Evolutionary conservation across 169 alveolate genomes (phyloP).

Genomic region (Plasmodium adleri): DNA sequence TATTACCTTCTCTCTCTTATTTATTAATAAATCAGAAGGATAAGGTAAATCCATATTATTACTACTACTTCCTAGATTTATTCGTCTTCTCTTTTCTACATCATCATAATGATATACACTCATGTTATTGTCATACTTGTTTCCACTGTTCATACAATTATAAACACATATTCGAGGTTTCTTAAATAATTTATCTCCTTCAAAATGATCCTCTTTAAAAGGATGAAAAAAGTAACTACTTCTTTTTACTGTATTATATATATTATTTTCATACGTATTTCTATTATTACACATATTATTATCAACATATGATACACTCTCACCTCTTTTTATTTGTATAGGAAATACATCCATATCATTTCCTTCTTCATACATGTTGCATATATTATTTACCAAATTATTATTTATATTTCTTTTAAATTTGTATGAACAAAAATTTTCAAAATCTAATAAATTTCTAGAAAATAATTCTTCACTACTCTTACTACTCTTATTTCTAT

Average conservation of each 20-base stretch:
- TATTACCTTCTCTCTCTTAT: slow-evolving; percentile 56
- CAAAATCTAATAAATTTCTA: slow-evolving; percentile 16
- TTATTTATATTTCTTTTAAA: slow-evolving; percentile 42
- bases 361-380: slow-evolving; percentile 28
- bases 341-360: neutral
- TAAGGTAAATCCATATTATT: slow-evolving; percentile 12
- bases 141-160: neutral
- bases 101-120: neutral
- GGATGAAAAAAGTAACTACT: neutral
- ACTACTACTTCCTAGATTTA: neutral
- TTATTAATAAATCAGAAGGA: slow-evolving; percentile 65
- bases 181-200: slow-evolving; percentile 63
- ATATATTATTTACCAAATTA: slow-evolving; percentile 25
- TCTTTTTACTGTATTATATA: neutral
- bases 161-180: slow-evolving; percentile 25
- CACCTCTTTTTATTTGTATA: neutral
- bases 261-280: neutral
- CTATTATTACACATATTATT: neutral
- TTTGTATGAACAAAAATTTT: slow-evolving; percentile 40
- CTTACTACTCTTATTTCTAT: neutral
- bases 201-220: slow-evolving; percentile 23
- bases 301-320: neutral
- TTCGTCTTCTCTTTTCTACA: neutral
- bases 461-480: slow-evolving; percentile 34
- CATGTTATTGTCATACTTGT: neutral